A percentile compares a stretch with the other conserved stretches of the same genome.
phyloP scores from a whole-genome alignment of 345 rosid genomes.

The Aquilaria malaccensis region DNA sequence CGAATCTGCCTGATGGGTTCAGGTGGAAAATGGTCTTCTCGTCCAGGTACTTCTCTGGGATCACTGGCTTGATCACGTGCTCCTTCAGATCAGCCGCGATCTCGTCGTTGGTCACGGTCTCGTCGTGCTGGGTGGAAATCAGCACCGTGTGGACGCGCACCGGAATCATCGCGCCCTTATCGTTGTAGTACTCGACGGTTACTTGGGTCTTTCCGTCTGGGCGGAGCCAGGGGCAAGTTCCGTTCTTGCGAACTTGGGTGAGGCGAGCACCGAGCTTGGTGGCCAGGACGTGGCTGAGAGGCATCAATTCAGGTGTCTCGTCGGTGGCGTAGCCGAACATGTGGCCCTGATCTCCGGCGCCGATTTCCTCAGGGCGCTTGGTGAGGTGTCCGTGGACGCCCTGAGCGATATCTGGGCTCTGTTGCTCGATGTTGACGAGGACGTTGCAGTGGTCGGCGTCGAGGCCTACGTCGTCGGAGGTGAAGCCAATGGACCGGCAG shows the following conservation, averaged over 20 bases:
- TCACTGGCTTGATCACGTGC: slow-evolving; percentile 66
- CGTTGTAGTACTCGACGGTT: slow-evolving; percentile 47
- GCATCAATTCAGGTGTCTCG: slow-evolving; percentile 72
- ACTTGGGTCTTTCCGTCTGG: slow-evolving; percentile 63
- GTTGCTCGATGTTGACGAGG: slow-evolving; percentile 62
- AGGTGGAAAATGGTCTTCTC: slow-evolving; percentile 85
- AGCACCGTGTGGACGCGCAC: slow-evolving; percentile 48
- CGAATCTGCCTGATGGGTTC: slow-evolving; percentile 77
- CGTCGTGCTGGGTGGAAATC: slow-evolving; percentile 53
- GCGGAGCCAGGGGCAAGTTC: slow-evolving; percentile 46
- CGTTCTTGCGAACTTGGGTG: slow-evolving; percentile 59
- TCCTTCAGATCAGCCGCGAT: slow-evolving; percentile 52
- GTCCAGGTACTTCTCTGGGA: slow-evolving; percentile 67
- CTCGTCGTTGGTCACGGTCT: slow-evolving; percentile 51
- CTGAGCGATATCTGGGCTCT: slow-evolving; percentile 69
- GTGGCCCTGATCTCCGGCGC: slow-evolving; percentile 78
- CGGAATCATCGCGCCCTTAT: slow-evolving; percentile 49
- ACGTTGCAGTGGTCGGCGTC: slow-evolving; percentile 69
- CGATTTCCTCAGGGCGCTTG: slow-evolving; percentile 57
- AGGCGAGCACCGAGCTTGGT: slow-evolving; percentile 76
- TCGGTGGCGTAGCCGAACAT: slow-evolving; percentile 77
- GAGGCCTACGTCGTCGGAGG: slow-evolving; percentile 52
- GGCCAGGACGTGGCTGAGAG: slow-evolving; percentile 60
- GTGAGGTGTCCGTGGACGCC: slow-evolving; percentile 73
- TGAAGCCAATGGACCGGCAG: slow-evolving; percentile 56